phyloP scores from a whole-genome alignment of 495 filamentous ascomycete species.

The Terfezia claveryi region DNA sequence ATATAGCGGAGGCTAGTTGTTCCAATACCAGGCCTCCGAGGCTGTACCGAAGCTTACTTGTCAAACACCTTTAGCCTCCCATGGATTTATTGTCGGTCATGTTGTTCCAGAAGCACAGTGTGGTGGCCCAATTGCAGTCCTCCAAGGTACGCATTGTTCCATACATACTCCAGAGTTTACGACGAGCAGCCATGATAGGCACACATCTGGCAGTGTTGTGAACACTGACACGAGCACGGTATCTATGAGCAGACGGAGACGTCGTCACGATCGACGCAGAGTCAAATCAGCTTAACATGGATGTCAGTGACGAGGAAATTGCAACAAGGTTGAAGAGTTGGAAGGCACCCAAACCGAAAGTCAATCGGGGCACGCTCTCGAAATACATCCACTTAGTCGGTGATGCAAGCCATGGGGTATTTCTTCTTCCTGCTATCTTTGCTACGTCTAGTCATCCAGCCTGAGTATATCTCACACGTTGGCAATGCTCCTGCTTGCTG shows the following conservation, averaged over 20 bases:
- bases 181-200: slow-evolving; percentile 33
- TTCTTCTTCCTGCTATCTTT: slow-evolving; percentile 4
- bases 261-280: slow-evolving; percentile 69
- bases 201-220: too few relatives aligned
- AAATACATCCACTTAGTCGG: slow-evolving; percentile 68
- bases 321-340: slow-evolving; percentile 41
- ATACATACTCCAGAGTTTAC: slow-evolving; percentile 40
- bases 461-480: too few relatives aligned
- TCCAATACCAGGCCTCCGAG: too few relatives aligned
- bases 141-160: slow-evolving; percentile 12
- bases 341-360: slow-evolving; percentile 47
- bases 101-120: slow-evolving; percentile 70
- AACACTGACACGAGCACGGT: not conserved
- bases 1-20: slow-evolving; percentile 40
- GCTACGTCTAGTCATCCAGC: too few relatives aligned
- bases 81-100: slow-evolving; percentile 88
- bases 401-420: slow-evolving; percentile 46
- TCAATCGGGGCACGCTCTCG: slow-evolving; percentile 69
- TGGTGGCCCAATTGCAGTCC: slow-evolving; percentile 18
- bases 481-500: too few relatives aligned
- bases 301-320: slow-evolving; percentile 57
- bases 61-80: slow-evolving; percentile 33
- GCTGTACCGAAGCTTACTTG: not conserved
- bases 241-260: slow-evolving; percentile 49
- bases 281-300: slow-evolving; percentile 50